These are phyloP conservation scores for Pleurotus djamor DNA, from an alignment of 768 basidiomycete species.

Conservation along the genomic window DNA sequence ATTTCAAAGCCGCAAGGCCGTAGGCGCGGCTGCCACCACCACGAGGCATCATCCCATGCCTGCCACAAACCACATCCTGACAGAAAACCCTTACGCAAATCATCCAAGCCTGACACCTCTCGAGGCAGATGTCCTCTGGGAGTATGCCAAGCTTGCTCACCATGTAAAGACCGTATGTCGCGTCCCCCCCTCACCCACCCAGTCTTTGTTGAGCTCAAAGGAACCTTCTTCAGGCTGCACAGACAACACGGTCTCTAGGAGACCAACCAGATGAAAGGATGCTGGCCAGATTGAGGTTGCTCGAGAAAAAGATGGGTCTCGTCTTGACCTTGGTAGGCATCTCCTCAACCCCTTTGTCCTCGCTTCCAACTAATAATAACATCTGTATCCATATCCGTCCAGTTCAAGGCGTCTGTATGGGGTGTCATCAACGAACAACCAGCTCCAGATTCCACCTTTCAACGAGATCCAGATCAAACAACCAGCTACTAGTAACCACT, in stretches of 20 bases:
- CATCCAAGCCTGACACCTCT: slow-evolving; percentile 64
- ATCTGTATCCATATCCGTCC: not conserved
- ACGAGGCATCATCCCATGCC: slow-evolving; percentile 12
- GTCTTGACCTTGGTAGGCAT: slow-evolving; percentile 83
- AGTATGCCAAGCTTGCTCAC: slow-evolving; percentile 85
- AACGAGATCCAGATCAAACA: no score
- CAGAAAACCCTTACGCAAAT: slow-evolving; percentile 69
- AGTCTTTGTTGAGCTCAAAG: no score
- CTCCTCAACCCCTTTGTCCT: not conserved
- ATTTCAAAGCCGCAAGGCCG: no score
- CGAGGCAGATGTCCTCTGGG: slow-evolving; percentile 86
- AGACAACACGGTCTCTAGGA: slow-evolving; percentile 66
- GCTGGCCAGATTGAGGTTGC: slow-evolving; percentile 67
- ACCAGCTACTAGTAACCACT: no score
- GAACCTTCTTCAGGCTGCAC: slow-evolving; percentile 45
- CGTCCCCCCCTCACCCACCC: no score
- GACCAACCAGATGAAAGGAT: slow-evolving; percentile 78
- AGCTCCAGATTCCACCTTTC: slow-evolving; percentile 17
- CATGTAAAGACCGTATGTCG: slow-evolving; percentile 71
- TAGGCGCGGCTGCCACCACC: not conserved
- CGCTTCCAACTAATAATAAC: not conserved
- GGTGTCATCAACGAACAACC: slow-evolving; percentile 85
- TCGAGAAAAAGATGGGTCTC: slow-evolving; percentile 95
- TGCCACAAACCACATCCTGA: slow-evolving; percentile 40
- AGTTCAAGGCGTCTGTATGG: slow-evolving; percentile 98